Conservation (phyloP, 208 protist species). For the Leishmania aethiopica region DNA sequence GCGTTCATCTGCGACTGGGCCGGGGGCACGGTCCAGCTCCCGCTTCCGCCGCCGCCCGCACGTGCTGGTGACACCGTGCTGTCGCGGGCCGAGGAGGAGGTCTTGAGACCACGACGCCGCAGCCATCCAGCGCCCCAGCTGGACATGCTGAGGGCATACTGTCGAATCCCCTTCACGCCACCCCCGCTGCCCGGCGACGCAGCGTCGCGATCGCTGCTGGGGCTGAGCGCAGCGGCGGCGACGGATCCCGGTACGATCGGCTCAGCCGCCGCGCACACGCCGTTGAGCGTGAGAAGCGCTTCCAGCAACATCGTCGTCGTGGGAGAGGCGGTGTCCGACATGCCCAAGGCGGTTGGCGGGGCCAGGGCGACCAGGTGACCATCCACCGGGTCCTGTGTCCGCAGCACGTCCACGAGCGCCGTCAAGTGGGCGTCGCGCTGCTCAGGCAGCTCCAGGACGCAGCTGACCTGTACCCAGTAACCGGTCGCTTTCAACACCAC, state of each 20-base stretch:
- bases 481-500: conserved; percentile 44
- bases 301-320: conserved; percentile 5
- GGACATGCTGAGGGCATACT: background rate
- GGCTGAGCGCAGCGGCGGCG: conserved; percentile 17
- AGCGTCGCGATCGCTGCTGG: conserved; percentile 17
- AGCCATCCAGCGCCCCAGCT: conserved; percentile 30
- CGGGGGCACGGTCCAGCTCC: background rate
- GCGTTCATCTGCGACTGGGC: background rate
- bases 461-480: conserved; percentile 55
- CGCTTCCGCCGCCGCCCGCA: background rate
- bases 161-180: background rate
- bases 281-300: conserved; percentile 15
- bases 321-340: background rate
- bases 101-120: conserved; percentile 4
- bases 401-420: conserved; percentile 37
- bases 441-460: conserved; percentile 33
- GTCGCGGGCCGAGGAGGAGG: background rate
- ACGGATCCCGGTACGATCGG: conserved; percentile 31
- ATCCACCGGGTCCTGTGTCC: conserved; percentile 22
- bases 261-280: conserved; percentile 12
- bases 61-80: background rate
- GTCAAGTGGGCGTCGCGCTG: conserved; percentile 53
- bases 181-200: conserved; percentile 1
- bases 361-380: conserved; percentile 25
- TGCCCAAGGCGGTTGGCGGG: conserved; percentile 3